These are phyloP conservation scores for Theileria orientalis DNA, from an alignment of 169 alveolate genomes.

Conservation along the genomic window DNA sequence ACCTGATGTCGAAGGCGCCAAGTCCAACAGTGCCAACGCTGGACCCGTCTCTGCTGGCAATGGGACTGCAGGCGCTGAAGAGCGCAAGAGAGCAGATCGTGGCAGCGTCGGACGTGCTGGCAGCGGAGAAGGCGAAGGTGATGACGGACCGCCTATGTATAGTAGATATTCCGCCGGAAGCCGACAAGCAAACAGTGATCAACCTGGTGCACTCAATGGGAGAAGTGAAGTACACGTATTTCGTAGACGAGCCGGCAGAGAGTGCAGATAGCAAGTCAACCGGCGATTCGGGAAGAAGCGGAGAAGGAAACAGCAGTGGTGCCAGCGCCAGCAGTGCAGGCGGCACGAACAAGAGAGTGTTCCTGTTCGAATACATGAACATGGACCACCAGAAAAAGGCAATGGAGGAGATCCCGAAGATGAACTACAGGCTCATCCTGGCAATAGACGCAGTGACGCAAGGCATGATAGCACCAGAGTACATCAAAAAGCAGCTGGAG, in stretches of 20 bases:
- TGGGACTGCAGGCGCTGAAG: conserved; percentile 59
- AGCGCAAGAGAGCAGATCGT: conserved; percentile 59
- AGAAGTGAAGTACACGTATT: conserved; percentile 22
- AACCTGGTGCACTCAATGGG: conserved; percentile 6
- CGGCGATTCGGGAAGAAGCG: too few relatives aligned
- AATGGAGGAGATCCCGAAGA: conserved; percentile 25
- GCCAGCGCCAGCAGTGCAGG: too few relatives aligned
- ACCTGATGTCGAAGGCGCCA: conserved; percentile 54
- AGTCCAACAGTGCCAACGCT: conserved; percentile 65
- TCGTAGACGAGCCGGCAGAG: not conserved
- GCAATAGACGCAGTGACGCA: conserved; percentile 75
- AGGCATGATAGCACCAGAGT: conserved; percentile 49
- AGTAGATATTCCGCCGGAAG: conserved; percentile 32
- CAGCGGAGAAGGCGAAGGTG: conserved; percentile 56
- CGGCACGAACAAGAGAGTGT: conserved; percentile 2
- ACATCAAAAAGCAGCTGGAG: conserved; percentile 34
- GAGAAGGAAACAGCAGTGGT: conserved; percentile 18
- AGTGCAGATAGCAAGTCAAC: too few relatives aligned
- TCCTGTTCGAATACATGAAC: conserved; percentile 54
- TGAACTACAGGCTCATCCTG: conserved; percentile 47
- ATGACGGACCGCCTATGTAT: conserved; percentile 60
- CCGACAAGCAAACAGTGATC: not conserved
- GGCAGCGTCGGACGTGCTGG: conserved; percentile 59
- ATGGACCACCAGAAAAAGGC: conserved; percentile 55
- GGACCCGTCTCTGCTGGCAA: conserved; percentile 65